Base-by-base conservation (phyloP, 176 grass and related monocot genomes). In the Aegilops tauschii region DNA sequence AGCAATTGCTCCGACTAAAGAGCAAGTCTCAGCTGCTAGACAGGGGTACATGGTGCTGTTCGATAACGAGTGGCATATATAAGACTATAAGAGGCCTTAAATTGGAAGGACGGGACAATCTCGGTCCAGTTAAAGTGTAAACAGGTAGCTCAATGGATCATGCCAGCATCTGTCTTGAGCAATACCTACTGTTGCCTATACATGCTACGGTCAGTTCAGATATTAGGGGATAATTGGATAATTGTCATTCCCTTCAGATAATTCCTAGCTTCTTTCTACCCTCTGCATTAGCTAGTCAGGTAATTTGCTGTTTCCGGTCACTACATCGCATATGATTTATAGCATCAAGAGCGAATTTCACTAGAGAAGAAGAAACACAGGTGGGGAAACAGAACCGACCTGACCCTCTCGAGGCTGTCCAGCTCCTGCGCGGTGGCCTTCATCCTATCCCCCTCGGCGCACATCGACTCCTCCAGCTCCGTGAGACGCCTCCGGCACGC, bases 371-470 rank as follows among this genome's bases (percentile, higher is more conserved):
- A 59, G 54, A 32, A 62, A 44, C 8, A 7, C 62, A 9, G 32
- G 0, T 75, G 29, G 18, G 40, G 30, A 75, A 73, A 10, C 77
- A 36, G 6, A 63, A 59, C 64, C 18, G 7, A 95, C 97, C 92
- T 96, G 65, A 84, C 82, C 12, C 80, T 96, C 76, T 96, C 94
- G 67, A 93, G 71, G 87, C 93, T 90, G 9, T 82, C 78, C 50
- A 96, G 72, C 66, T 93, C 89, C 72, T 79, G 82, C 9, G 82
- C 88, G 5, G 89, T n/a, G 20, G 71, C 69, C 85, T 90, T 99
- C 85, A 94, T 65, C 87, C 28, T 90, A 78, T 87, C 69, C 32
- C 72, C 86, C 84, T 99, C 97, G 9, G 17, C 75, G 64, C 32
- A 12, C 13, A 94, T 66, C 35, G 52, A 87, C 7, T 36, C 65